Evolutionary conservation across 768 basidiomycete genomes (phyloP).

Genomic region (Lentinula sp.): DNA sequence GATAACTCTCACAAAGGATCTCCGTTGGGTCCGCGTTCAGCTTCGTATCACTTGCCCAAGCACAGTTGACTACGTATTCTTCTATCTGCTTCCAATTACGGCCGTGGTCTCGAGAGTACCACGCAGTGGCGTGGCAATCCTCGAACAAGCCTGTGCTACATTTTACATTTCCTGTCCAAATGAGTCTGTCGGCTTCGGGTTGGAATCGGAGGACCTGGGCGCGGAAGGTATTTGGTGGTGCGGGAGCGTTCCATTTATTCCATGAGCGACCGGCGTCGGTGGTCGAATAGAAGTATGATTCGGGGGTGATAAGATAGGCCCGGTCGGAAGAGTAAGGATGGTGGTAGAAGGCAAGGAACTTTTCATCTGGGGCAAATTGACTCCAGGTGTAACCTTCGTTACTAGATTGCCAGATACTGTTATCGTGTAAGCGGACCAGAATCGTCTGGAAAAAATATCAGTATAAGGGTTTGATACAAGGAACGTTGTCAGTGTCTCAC

Average conservation of each 20-base stretch:
- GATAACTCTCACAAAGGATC: conserved; percentile 90
- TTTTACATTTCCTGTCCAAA: conserved; percentile 79
- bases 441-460: conserved; percentile 49
- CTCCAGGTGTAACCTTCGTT: conserved; percentile 95
- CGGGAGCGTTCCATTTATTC: conserved; percentile 52
- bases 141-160: conserved; percentile 40
- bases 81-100: conserved; percentile 73
- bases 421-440: conserved; percentile 72
- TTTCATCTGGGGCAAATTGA: conserved; percentile 50
- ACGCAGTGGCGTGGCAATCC: conserved; percentile 70
- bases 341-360: conserved; percentile 81
- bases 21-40: conserved; percentile 78
- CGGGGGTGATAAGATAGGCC: conserved; percentile 83
- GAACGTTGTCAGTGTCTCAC: conserved; percentile 27
- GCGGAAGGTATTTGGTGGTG: conserved; percentile 74
- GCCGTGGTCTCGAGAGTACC: conserved; percentile 75
- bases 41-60: conserved; percentile 81
- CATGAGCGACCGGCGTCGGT: conserved; percentile 77
- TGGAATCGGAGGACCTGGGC: conserved; percentile 83
- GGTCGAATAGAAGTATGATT: conserved; percentile 64
- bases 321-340: conserved; percentile 76
- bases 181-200: conserved; percentile 74
- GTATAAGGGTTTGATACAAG: not conserved
- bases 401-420: conserved; percentile 86
- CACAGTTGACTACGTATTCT: conserved; percentile 84